phyloP scores from a whole-genome alignment of 2,329 filamentous ascomycete genomes.

The Ophiostoma sp. region DNA sequence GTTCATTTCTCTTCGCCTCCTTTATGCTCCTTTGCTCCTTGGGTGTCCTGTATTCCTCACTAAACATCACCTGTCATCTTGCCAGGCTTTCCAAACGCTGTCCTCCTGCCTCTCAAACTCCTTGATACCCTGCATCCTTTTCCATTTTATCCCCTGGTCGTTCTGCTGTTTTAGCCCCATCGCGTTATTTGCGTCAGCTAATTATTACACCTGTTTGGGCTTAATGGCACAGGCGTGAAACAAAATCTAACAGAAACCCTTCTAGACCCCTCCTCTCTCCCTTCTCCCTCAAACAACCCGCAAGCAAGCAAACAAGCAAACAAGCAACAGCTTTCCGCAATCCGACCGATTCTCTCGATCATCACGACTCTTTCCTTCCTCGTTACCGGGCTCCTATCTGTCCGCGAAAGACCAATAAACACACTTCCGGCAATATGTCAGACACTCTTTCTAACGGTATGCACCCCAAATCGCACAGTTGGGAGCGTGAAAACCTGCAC shows the following conservation, averaged over 20 bases:
- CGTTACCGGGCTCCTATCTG: not conserved
- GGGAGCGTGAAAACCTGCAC: not conserved
- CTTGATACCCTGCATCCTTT: not conserved
- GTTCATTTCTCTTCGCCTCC: not conserved
- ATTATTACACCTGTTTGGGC: slow-evolving; percentile 19
- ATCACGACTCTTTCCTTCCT: not conserved
- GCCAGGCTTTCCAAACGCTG: not conserved
- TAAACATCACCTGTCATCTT: not conserved
- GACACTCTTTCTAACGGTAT: slow-evolving; percentile 30
- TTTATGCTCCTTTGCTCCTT: not conserved
- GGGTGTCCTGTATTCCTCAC: not conserved
- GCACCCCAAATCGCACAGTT: not conserved
- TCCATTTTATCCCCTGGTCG: not conserved
- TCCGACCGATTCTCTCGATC: not conserved
- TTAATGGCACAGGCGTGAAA: slow-evolving; percentile 21
- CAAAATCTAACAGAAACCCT: slow-evolving; percentile 15
- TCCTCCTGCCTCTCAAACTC: not conserved
- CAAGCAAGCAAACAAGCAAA: slow-evolving; percentile 1
- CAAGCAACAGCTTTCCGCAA: not conserved
- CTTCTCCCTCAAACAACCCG: not conserved
- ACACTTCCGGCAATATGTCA: slow-evolving; percentile 36
- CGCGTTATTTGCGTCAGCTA: slow-evolving; percentile 15
- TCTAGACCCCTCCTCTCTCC: slow-evolving; percentile 16
- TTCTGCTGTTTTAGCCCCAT: slow-evolving; percentile 12
- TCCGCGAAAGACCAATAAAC: slow-evolving; percentile 1